phyloP scores from a whole-genome alignment of 805 yeast species.

The Teunomyces aglyptinius region DNA sequence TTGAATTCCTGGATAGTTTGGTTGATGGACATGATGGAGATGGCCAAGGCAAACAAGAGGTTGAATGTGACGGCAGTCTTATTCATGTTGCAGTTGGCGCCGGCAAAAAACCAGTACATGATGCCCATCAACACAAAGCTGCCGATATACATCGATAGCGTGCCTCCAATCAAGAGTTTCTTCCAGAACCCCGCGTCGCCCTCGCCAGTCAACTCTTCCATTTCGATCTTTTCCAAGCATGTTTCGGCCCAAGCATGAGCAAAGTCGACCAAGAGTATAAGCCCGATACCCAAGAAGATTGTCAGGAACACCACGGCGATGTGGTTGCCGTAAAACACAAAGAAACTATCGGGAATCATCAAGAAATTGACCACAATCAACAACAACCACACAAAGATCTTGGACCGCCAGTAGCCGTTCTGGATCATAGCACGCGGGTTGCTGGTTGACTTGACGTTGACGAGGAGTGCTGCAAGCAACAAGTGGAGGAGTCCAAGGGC shows the following conservation, averaged over 20 bases:
- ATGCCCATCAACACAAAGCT: constrained; percentile 68
- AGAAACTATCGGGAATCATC: constrained; percentile 79
- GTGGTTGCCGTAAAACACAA: constrained; percentile 87
- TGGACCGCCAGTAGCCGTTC: constrained; percentile 88
- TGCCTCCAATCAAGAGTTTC: constrained; percentile 78
- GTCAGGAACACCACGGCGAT: constrained; percentile 83
- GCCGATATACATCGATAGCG: constrained; percentile 77
- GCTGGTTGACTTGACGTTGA: constrained; percentile 73
- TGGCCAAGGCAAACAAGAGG: constrained; percentile 58
- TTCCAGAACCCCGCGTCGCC: constrained; percentile 70
- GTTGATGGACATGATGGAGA: constrained; percentile 70
- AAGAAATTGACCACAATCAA: constrained; percentile 64
- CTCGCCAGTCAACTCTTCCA: constrained; percentile 56
- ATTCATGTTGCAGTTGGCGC: constrained; percentile 81
- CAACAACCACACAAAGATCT: constrained; percentile 57
- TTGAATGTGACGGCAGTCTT: constrained; percentile 82
- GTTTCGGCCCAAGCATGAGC: constrained; percentile 99
- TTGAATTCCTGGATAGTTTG: constrained; percentile 87
- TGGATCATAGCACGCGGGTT: constrained; percentile 81
- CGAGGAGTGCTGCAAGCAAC: constrained; percentile 59
- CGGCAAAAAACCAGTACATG: constrained; percentile 83
- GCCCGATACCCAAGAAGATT: constrained; percentile 82
- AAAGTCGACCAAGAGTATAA: constrained; percentile 87
- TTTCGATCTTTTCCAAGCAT: constrained; percentile 86
- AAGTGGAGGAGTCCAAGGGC: constrained; percentile 82